These are phyloP conservation scores for Nectriaceae sp. DNA, from an alignment of 2,329 filamentous ascomycete genomes.

Conservation along the genomic window DNA sequence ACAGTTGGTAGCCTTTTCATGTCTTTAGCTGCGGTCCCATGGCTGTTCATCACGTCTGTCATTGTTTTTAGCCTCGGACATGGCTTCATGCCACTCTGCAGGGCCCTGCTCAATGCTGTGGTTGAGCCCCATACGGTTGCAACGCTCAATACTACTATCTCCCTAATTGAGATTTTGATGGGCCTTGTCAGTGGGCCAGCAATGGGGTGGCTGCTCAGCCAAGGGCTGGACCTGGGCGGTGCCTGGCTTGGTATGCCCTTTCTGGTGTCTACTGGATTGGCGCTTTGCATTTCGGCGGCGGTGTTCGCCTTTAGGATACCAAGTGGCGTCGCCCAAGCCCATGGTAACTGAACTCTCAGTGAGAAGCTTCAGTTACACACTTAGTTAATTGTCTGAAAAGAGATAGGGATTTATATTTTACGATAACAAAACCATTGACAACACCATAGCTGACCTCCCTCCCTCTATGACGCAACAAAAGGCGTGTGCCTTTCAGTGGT, in stretches of 20 bases:
- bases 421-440: too few species aligned
- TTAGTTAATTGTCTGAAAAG: too few species aligned
- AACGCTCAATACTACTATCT: conserved; percentile 54
- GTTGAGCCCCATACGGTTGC: conserved; percentile 57
- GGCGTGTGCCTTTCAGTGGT: too few species aligned
- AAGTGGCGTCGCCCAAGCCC: conserved; percentile 15
- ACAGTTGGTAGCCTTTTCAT: conserved; percentile 40
- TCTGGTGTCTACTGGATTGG: conserved; percentile 38
- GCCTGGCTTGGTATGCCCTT: conserved; percentile 54
- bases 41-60: conserved; percentile 42
- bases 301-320: conserved; percentile 34
- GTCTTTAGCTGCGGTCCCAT: conserved; percentile 36
- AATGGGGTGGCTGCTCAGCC: conserved; percentile 47
- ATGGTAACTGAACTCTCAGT: conserved; percentile 7
- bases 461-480: too few species aligned
- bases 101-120: conserved; percentile 53
- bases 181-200: conserved; percentile 47
- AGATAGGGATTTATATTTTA: too few species aligned
- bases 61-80: conserved; percentile 47
- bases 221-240: conserved; percentile 48
- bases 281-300: conserved; percentile 29
- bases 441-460: too few species aligned
- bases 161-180: conserved; percentile 52
- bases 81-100: conserved; percentile 45
- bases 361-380: too few species aligned